Percentiles rank a stretch among this genome's conserved stretches.
Evolutionary conservation across 1,284 basidiomycete genomes (phyloP).

Genomic region (Hemileia vastatrix): DNA sequence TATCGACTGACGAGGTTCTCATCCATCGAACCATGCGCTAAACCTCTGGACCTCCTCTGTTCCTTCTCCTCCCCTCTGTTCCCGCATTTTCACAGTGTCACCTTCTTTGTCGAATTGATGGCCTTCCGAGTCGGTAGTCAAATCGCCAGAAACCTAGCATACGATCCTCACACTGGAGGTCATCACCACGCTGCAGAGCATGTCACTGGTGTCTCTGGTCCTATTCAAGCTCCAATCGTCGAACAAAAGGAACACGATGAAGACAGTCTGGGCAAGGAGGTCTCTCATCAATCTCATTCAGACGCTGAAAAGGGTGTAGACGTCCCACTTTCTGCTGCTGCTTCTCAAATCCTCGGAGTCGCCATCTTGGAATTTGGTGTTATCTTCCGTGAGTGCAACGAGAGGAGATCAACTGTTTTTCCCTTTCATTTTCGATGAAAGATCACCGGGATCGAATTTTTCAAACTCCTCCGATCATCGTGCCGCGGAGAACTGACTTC

Average conservation of each 20-base stretch:
- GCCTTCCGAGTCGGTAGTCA: slow-evolving; percentile 47
- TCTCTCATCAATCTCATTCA: no score
- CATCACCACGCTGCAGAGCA: slow-evolving; percentile 11
- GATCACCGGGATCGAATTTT: no score
- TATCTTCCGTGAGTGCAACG: slow-evolving; percentile 58
- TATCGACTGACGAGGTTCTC: no score
- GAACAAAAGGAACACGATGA: not conserved
- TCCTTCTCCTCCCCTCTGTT: slow-evolving; percentile 27
- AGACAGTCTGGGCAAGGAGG: slow-evolving; percentile 9
- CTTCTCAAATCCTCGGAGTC: slow-evolving; percentile 72
- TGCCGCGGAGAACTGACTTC: not conserved
- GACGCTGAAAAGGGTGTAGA: no score
- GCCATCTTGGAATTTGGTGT: slow-evolving; percentile 85
- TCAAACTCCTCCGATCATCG: no score
- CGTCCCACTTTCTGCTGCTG: slow-evolving; percentile 49
- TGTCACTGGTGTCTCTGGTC: slow-evolving; percentile 1
- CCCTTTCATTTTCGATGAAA: slow-evolving; percentile 24
- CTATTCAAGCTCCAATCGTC: not conserved
- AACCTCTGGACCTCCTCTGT: slow-evolving; percentile 13
- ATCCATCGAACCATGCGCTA: not conserved
- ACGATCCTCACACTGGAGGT: slow-evolving; percentile 32
- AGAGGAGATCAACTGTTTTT: not conserved
- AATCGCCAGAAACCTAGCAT: slow-evolving; percentile 27
- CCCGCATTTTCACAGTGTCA: no score
- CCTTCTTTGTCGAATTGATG: slow-evolving; percentile 56